A percentile compares a stretch with the other conserved stretches of the same genome.
Evolutionary conservation across 2,329 filamentous ascomycete genomes (phyloP).

Genomic region (Phialemonium atrogriseum): DNA sequence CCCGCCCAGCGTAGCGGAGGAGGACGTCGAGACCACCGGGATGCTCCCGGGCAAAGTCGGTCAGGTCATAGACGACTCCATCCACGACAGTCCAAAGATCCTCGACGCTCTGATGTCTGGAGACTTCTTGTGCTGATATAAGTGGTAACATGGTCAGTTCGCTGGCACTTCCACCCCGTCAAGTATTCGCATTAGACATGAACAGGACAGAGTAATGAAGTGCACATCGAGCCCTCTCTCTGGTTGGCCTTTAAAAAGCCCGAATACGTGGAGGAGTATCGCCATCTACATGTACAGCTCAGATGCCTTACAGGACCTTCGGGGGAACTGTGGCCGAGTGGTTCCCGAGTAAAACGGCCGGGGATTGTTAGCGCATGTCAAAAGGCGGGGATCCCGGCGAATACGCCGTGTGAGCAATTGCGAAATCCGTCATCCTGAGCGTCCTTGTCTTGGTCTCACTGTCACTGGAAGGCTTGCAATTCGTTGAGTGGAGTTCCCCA

Average conservation of each 20-base stretch:
- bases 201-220: not conserved
- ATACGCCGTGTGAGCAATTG: too few relatives aligned
- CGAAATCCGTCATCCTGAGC: too few relatives aligned
- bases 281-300: too few relatives aligned
- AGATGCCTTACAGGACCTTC: too few relatives aligned
- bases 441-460: too few relatives aligned
- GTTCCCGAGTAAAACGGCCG: not conserved
- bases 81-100: conserved; percentile 11
- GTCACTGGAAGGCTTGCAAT: too few relatives aligned
- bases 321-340: not conserved
- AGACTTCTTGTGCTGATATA: conserved; percentile 7
- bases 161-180: too few relatives aligned
- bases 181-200: not conserved
- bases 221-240: not conserved
- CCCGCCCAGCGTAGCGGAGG: conserved; percentile 40
- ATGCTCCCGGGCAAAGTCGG: conserved; percentile 45
- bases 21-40: conserved; percentile 33
- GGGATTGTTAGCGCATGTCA: not conserved
- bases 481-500: too few relatives aligned
- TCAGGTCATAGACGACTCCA: conserved; percentile 27
- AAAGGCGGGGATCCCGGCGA: conserved; percentile 1
- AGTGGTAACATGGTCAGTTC: conserved; percentile 3
- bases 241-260: too few relatives aligned
- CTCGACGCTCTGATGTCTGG: conserved; percentile 5
- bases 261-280: too few relatives aligned